Conservation (phyloP, 495 filamentous ascomycete species). For the Hypomontagnella submonticulosa region DNA sequence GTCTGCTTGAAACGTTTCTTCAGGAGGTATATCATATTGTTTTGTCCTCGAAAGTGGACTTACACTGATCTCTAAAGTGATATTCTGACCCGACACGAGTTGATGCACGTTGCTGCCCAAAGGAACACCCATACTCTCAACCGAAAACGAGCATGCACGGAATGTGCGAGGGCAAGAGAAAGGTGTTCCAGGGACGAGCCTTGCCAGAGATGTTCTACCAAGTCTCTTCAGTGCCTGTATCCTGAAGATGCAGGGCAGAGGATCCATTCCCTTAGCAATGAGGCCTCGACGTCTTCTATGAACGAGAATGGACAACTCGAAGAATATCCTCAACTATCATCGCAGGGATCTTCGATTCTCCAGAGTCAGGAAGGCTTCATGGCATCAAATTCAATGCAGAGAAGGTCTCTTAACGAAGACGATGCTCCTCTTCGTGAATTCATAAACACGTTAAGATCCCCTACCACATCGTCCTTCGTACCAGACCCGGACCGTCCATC, state of each 20-base stretch:
- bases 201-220: constrained; percentile 64
- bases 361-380: constrained; percentile 20
- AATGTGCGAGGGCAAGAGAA: constrained; percentile 66
- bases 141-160: constrained; percentile 65
- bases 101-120: constrained; percentile 60
- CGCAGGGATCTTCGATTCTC: constrained; percentile 20
- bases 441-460: constrained; percentile 24
- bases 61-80: constrained; percentile 52
- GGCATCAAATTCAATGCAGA: constrained; percentile 7
- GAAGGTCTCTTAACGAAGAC: constrained; percentile 20
- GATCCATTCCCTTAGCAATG: constrained; percentile 13
- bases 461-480: constrained; percentile 17
- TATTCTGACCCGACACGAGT: constrained; percentile 66
- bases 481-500: constrained; percentile 2
- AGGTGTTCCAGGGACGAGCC: constrained; percentile 66
- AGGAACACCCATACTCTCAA: constrained; percentile 57
- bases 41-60: constrained; percentile 14
- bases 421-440: constrained; percentile 29
- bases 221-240: constrained; percentile 64
- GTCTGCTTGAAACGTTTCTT: constrained; percentile 76
- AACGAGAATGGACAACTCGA: constrained; percentile 30
- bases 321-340: constrained; percentile 20
- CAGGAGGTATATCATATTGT: constrained; percentile 55
- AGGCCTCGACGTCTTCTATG: constrained; percentile 6
- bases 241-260: constrained; percentile 43